Percentiles rank a stretch among this genome's conserved stretches.
phyloP scores from a whole-genome alignment of 768 basidiomycete genomes.

The Polyporus arcularius region DNA sequence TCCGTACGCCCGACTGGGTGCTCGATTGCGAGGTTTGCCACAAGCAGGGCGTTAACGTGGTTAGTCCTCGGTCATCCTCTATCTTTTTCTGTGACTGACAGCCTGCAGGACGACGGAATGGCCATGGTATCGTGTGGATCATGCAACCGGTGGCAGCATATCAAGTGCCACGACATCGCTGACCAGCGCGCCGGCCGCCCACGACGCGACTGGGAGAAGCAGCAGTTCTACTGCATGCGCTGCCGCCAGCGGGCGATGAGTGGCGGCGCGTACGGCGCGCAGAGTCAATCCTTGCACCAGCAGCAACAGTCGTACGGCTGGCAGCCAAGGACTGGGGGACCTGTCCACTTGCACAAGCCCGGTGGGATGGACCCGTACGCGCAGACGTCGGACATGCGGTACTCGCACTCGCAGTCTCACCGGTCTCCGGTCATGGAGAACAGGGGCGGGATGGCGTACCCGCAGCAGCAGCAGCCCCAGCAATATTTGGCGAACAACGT shows the following conservation, averaged over 20 bases:
- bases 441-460: slow-evolving; percentile 2
- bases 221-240: slow-evolving; percentile 74
- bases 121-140: slow-evolving; percentile 81
- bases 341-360: slow-evolving; percentile 5
- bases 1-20: slow-evolving; percentile 74
- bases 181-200: slow-evolving; percentile 66
- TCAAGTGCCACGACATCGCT: slow-evolving; percentile 74
- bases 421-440: slow-evolving; percentile 14
- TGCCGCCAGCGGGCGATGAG: slow-evolving; percentile 42
- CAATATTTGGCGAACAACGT: slow-evolving; percentile 14
- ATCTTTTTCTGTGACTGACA: slow-evolving; percentile 4
- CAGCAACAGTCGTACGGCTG: slow-evolving; percentile 14
- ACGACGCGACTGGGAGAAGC: slow-evolving; percentile 81
- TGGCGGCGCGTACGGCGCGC: slow-evolving; percentile 10
- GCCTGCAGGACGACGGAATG: slow-evolving; percentile 69
- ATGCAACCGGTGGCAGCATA: slow-evolving; percentile 91
- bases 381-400: slow-evolving; percentile 16
- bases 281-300: slow-evolving; percentile 1
- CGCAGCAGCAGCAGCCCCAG: slow-evolving; percentile 3
- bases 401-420: neutral
- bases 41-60: slow-evolving; percentile 70
- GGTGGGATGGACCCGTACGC: slow-evolving; percentile 10
- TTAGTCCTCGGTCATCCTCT: slow-evolving; percentile 36
- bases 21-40: slow-evolving; percentile 87
- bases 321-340: neutral